phyloP scores from a whole-genome alignment of 805 yeast genomes.

The Nadsonia fulvescens region DNA sequence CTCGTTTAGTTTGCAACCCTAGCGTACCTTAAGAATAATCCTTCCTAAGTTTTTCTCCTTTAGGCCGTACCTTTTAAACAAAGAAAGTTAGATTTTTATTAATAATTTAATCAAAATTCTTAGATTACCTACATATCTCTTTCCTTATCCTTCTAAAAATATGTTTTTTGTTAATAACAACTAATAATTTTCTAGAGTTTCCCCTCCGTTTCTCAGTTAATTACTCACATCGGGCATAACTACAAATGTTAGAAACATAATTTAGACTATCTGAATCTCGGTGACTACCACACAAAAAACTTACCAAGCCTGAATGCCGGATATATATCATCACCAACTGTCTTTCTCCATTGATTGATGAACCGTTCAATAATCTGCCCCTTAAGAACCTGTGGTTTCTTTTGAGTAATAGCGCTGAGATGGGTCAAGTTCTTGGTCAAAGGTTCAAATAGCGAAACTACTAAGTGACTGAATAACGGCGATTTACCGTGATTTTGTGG shows the following conservation, averaged over 20 bases:
- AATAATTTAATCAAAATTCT: too few relatives aligned
- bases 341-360: conserved; percentile 30
- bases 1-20: conserved; percentile 1
- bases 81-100: too few relatives aligned
- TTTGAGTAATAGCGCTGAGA: conserved; percentile 9
- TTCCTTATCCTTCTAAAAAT: conserved; percentile 38
- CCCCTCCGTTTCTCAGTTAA: too few relatives aligned
- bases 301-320: conserved; percentile 41
- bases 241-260: conserved; percentile 11
- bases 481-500: conserved; percentile 24
- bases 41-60: conserved; percentile 45
- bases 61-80: conserved; percentile 37
- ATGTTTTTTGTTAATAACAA: too few relatives aligned
- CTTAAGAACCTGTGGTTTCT: conserved; percentile 11
- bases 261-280: background rate
- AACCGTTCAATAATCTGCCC: conserved; percentile 22
- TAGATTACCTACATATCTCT: too few relatives aligned
- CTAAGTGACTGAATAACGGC: conserved; percentile 26
- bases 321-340: conserved; percentile 44
- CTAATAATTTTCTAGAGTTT: too few relatives aligned
- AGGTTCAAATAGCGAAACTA: conserved; percentile 25
- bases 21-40: conserved; percentile 22
- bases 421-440: conserved; percentile 19
- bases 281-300: conserved; percentile 6
- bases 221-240: conserved; percentile 8